Base-by-base conservation (phyloP, 345 rosid species). In the Erysimum cheiranthoides region DNA sequence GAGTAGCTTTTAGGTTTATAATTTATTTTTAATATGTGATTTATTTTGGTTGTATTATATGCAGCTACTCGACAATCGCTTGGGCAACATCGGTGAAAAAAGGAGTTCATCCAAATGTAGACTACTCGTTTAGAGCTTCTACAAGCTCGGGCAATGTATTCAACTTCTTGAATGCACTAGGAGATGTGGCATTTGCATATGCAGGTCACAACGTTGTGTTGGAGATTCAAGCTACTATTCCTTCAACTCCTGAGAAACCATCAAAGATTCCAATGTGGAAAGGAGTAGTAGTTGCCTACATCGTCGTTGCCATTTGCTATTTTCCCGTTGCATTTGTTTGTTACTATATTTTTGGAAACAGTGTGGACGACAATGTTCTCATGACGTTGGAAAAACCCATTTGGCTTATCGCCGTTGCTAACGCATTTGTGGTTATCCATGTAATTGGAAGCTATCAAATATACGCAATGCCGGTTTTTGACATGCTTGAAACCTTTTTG, bases 201-300 rank as follows among this genome's bases (percentile, higher is more conserved):
- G 98, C 98, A 0, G 94, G 94, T 5, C 97, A 93, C 78, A 90
- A 85, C 49, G 94, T 93, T 49, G 96, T 86, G 14, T 45, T 91
- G 68, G 98, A 93, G 85, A 91, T 93, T 70, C 98, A 91, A 64
- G 97, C 96, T 14, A 93, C 98, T 2, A 88, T 93, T 6, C 94
- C 96, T 66, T 93, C 98, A 0, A 84, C 92, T 3, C 96, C 96
- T 0, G 97, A 91, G 35, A 85, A 73, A 18, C 97, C 98, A 35
- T 90, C 97, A 1, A 90, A 91, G 79, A 74, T 60, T 25, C 80
- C 94, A 8, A 91, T 93, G 96, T 93, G 98, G 96, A 88, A 36
- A 79, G 97, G 98, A 49, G 97, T 87, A 2, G 21, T 93, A 5
- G 76, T 88, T 10, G 94, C 98, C 0, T 93, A 91, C 77, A 8